Conservation (phyloP, 2,329 filamentous ascomycete genomes). For the Xylaria sp. region DNA sequence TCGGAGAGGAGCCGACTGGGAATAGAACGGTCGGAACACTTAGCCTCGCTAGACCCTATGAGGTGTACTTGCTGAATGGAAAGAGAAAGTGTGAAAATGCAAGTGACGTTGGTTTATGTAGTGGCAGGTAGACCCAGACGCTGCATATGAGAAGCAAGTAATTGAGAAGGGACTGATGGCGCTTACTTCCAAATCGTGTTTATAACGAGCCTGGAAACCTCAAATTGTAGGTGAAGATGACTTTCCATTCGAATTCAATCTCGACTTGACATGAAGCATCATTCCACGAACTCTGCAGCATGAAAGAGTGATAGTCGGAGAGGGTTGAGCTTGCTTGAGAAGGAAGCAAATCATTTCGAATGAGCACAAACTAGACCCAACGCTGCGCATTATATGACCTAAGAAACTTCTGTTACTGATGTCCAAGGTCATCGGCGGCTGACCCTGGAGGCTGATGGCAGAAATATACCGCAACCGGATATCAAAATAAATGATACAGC, state of each 20-base stretch:
- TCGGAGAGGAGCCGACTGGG: neutral
- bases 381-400: neutral
- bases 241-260: neutral
- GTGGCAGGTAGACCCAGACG: neutral
- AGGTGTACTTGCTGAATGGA: neutral
- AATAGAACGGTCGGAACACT: neutral
- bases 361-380: neutral
- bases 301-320: neutral
- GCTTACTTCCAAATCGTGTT: neutral
- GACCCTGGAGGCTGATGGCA: neutral
- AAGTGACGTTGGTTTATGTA: neutral
- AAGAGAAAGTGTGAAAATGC: neutral
- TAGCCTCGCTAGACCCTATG: neutral
- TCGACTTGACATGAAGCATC: neutral
- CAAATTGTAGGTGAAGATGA: too few relatives aligned
- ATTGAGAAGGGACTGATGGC: constrained; percentile 1
- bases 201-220: neutral
- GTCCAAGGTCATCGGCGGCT: neutral
- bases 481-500: neutral
- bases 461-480: neutral
- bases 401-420: neutral
- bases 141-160: too few relatives aligned
- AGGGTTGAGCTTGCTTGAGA: too few relatives aligned
- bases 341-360: too few relatives aligned
- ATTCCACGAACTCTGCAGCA: neutral